A percentile compares a stretch with the other conserved stretches of the same genome.
phyloP scores from a whole-genome alignment of 2,329 filamentous ascomycete species.

The Aspergillus eucalypticola region DNA sequence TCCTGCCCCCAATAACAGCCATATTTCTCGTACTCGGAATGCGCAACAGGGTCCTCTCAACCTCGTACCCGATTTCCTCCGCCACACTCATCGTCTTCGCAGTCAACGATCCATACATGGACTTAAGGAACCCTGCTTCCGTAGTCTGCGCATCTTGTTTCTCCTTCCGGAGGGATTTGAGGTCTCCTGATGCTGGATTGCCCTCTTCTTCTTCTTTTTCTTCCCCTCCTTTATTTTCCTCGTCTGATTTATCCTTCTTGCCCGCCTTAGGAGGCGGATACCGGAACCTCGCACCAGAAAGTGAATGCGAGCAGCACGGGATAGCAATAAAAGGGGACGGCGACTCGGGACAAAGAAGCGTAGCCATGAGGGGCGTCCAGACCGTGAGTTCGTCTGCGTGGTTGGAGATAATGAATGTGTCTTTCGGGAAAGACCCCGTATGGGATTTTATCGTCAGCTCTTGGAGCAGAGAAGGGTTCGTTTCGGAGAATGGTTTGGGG shows the following conservation, averaged over 20 bases:
- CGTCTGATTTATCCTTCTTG: slow-evolving; percentile 24
- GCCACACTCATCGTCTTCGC: slow-evolving; percentile 73
- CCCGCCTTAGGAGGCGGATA: slow-evolving; percentile 34
- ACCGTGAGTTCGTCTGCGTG: slow-evolving; percentile 94
- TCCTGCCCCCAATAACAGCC: slow-evolving; percentile 69
- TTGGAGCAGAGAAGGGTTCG: slow-evolving; percentile 9
- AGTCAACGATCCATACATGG: slow-evolving; percentile 81
- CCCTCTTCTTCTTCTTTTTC: neutral
- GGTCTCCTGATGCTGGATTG: slow-evolving; percentile 37
- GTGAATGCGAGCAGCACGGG: slow-evolving; percentile 89
- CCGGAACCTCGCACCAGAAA: slow-evolving; percentile 73
- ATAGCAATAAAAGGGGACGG: slow-evolving; percentile 85
- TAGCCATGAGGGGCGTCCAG: slow-evolving; percentile 89
- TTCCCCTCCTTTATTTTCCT: no score
- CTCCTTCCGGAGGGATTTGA: slow-evolving; percentile 40
- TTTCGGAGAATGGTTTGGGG: slow-evolving; percentile 51
- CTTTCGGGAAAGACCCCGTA: slow-evolving; percentile 66
- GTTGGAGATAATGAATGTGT: slow-evolving; percentile 93
- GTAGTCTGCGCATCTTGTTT: slow-evolving; percentile 33
- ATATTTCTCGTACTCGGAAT: slow-evolving; percentile 92
- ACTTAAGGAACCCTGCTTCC: slow-evolving; percentile 50
- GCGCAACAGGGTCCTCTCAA: slow-evolving; percentile 81
- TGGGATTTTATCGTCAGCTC: slow-evolving; percentile 27
- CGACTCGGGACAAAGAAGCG: slow-evolving; percentile 55
- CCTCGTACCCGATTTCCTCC: slow-evolving; percentile 68